Percentiles rank a stretch among this genome's conserved stretches.
Evolutionary conservation across 495 filamentous ascomycete genomes (phyloP).

Genomic region (Immersiella caudata): DNA sequence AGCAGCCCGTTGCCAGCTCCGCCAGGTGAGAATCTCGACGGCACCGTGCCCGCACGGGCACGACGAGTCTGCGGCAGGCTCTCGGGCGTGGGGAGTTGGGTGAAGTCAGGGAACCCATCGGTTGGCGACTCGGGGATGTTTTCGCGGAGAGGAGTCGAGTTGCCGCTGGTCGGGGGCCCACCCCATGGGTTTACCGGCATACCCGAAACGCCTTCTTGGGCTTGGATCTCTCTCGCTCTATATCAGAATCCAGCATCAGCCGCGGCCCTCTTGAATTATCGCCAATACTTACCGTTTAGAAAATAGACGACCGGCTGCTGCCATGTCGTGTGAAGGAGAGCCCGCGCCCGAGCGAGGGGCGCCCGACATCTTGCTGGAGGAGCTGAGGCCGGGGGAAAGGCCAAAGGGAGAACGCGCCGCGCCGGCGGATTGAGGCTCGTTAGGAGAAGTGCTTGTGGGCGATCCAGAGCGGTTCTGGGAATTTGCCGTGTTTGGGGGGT

Average conservation of each 20-base stretch:
- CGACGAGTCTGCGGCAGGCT: conserved; percentile 62
- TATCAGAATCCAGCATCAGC: background rate
- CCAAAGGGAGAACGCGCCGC: conserved; percentile 76
- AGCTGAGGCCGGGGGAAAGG: conserved; percentile 62
- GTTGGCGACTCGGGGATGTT: conserved; percentile 97
- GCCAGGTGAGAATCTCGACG: conserved; percentile 84
- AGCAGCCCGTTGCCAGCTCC: conserved; percentile 61
- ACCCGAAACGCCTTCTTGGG: conserved; percentile 77
- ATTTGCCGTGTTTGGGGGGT: conserved; percentile 60
- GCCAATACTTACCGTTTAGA: conserved; percentile 80
- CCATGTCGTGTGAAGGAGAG: conserved; percentile 93
- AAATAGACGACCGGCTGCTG: conserved; percentile 69
- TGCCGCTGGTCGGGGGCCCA: conserved; percentile 84
- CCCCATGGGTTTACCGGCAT: conserved; percentile 87
- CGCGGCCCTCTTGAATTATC: conserved; percentile 22
- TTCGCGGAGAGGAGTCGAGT: conserved; percentile 94
- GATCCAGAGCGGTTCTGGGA: conserved; percentile 77
- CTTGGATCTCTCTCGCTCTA: conserved; percentile 95
- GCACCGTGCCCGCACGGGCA: conserved; percentile 92
- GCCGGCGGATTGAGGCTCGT: conserved; percentile 70
- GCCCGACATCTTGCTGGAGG: conserved; percentile 69
- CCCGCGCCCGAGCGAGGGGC: conserved; percentile 84
- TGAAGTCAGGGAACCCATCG: conserved; percentile 91
- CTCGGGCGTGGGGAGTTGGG: conserved; percentile 62
- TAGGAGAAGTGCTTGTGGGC: conserved; percentile 86